Percentiles rank a stretch among this genome's conserved stretches.
phyloP scores from a whole-genome alignment of 2,329 filamentous ascomycete genomes.

The Colletotrichum incanum region DNA sequence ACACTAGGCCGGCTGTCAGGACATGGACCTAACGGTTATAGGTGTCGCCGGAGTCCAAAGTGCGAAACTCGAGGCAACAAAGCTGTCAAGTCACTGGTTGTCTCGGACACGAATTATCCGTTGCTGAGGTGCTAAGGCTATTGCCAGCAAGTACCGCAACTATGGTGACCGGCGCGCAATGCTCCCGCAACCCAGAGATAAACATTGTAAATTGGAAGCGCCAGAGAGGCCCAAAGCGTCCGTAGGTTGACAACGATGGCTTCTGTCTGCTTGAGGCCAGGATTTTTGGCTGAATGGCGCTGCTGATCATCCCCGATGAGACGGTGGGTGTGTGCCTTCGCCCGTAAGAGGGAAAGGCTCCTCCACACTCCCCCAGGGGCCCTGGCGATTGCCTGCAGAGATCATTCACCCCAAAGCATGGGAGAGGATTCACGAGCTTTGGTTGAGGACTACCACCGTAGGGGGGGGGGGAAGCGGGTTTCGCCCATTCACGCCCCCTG shows the following conservation, averaged over 20 bases:
- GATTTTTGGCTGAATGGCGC: constrained; percentile 24
- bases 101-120: not conserved
- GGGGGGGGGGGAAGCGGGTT: constrained; percentile 20
- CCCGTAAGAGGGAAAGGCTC: constrained; percentile 35
- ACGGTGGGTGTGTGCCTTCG: constrained; percentile 23
- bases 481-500: constrained; percentile 27
- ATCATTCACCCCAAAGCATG: constrained; percentile 38
- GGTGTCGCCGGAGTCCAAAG: not conserved
- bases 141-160: constrained; percentile 26
- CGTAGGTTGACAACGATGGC: constrained; percentile 2
- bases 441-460: constrained; percentile 7
- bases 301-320: constrained; percentile 37
- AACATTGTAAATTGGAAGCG: constrained; percentile 19
- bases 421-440: constrained; percentile 28
- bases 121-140: constrained; percentile 15
- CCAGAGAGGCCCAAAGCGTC: constrained; percentile 19
- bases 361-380: constrained; percentile 33
- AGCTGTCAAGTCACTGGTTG: not conserved
- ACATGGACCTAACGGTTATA: constrained; percentile 21
- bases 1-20: constrained; percentile 17
- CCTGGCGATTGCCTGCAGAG: constrained; percentile 36
- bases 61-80: constrained; percentile 3
- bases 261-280: constrained; percentile 21
- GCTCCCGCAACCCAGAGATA: not conserved
- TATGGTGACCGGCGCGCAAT: not conserved